These are phyloP conservation scores for Simmondsia chinensis DNA, from an alignment of 148 eudicot genomes.

Conservation along the genomic window DNA sequence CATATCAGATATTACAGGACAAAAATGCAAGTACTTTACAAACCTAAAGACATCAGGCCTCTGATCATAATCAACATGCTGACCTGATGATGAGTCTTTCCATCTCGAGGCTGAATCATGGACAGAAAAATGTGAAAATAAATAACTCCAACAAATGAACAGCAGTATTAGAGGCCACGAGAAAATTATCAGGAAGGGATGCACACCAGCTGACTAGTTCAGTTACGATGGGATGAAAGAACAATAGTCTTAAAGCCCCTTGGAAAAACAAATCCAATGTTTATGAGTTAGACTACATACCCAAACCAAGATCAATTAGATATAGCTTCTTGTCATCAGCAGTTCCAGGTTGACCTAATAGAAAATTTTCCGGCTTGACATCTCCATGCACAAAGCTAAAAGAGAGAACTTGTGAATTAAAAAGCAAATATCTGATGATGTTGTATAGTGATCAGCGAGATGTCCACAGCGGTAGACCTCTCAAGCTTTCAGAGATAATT, in stretches of 20 bases:
- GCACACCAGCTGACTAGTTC: neutral
- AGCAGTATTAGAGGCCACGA: neutral
- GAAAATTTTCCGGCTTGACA: constrained; percentile 89
- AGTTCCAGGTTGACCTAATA: constrained; percentile 82
- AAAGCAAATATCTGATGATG: too few relatives aligned
- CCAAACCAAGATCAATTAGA: constrained; percentile 93
- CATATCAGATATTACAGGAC: neutral
- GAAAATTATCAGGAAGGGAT: neutral
- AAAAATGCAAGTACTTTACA: constrained; percentile 11
- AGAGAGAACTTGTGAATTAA: too few relatives aligned
- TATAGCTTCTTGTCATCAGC: constrained; percentile 86
- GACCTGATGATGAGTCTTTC: constrained; percentile 82
- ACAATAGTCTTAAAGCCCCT: too few relatives aligned
- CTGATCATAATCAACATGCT: constrained; percentile 91
- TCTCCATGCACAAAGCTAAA: constrained; percentile 99
- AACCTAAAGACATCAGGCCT: constrained; percentile 97
- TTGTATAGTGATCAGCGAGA: too few relatives aligned
- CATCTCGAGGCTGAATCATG: constrained; percentile 71
- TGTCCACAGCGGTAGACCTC: neutral
- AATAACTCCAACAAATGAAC: neutral
- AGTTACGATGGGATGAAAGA: too few relatives aligned
- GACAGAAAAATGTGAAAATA: constrained; percentile 10
- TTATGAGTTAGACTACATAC: constrained; percentile 24
- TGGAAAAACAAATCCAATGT: too few relatives aligned
- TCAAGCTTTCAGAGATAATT: constrained; percentile 4